Evolutionary conservation across 1,284 basidiomycete species (phyloP), one percentile per base, ranked within the genome.

Genomic region (Entoloma clypeatum): DNA sequence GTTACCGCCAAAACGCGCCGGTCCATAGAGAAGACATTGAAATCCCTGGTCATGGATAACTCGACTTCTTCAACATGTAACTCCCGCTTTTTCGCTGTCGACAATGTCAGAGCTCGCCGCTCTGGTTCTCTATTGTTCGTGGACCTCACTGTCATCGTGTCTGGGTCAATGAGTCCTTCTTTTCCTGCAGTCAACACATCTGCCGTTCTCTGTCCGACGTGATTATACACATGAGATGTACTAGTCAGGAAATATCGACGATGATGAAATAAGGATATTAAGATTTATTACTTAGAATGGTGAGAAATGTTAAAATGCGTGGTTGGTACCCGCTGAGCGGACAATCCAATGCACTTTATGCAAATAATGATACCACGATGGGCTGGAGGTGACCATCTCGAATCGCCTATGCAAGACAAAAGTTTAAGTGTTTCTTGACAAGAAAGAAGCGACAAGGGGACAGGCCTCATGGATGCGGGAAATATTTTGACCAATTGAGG

Each of bases 71-170:
- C 53, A 9, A 16, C 22, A 17, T 43, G 48, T 6, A 21, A 44
- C 24, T 53, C 52, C 13, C 35, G 41, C 6, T 50, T 84, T n/a
- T 58, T 83, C n/a, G 76, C 69, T 1, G 64, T 89, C 39, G 67
- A 71, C 41, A 70, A 83, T 46, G 59, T 94, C 39, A 79, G 88
- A 36, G 91, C 88, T 19, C 82, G 83, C 52, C 79, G 83, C 40
- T 78, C 86, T 11, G 91, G 91, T 10, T 84, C 86, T 11, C 53
- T 79, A 45, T 75, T 90, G 51, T 81, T 77, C 48, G 83, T 90
- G 5, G 83, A 90, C 59, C 66, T 90, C 35, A 79, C 75, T 5
- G 88, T 81, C 18, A 71, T 79, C 19, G 86, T 94, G 1, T 72
- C 81, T 10, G 65, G 67, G 8, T 56, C 58, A n/a, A 66, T 81